Evolutionary conservation across 1,284 basidiomycete genomes (phyloP).

Genomic region (Porodaedalea pini): DNA sequence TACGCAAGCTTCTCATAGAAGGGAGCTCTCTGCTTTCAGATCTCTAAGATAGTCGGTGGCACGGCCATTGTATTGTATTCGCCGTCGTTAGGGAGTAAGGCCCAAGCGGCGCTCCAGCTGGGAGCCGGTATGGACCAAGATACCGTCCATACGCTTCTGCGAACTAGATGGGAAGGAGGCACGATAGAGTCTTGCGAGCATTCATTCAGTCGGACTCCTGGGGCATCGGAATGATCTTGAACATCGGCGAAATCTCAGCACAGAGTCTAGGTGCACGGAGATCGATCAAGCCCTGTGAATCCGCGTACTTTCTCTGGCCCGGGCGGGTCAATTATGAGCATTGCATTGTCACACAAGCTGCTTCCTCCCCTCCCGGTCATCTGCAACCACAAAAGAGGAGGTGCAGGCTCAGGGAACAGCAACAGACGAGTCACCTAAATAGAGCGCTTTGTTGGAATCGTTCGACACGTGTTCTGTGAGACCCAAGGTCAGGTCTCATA

Average conservation of each 20-base stretch:
- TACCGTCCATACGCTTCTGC: background rate
- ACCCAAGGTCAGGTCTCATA: background rate
- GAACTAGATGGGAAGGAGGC: background rate
- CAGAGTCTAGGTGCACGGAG: background rate
- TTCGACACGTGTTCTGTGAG: background rate
- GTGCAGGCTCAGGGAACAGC: too few relatives aligned
- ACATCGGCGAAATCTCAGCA: too few relatives aligned
- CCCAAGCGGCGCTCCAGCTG: background rate
- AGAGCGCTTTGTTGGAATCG: background rate
- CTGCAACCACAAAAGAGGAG: background rate
- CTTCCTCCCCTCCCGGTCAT: background rate
- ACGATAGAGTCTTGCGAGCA: background rate
- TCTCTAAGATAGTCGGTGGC: conserved; percentile 4
- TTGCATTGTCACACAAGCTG: background rate
- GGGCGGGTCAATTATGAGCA: conserved; percentile 5
- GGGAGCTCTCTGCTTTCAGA: background rate
- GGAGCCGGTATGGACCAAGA: background rate
- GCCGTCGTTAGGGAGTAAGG: background rate
- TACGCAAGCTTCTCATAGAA: background rate
- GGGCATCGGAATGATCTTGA: too few relatives aligned
- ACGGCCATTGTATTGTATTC: conserved; percentile 3
- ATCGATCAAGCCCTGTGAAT: background rate
- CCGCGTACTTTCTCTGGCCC: conserved; percentile 1
- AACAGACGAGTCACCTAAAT: background rate
- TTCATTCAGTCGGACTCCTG: too few relatives aligned